Base-by-base conservation (phyloP, 2,329 filamentous ascomycete genomes). In the Nothophoma quercina region DNA sequence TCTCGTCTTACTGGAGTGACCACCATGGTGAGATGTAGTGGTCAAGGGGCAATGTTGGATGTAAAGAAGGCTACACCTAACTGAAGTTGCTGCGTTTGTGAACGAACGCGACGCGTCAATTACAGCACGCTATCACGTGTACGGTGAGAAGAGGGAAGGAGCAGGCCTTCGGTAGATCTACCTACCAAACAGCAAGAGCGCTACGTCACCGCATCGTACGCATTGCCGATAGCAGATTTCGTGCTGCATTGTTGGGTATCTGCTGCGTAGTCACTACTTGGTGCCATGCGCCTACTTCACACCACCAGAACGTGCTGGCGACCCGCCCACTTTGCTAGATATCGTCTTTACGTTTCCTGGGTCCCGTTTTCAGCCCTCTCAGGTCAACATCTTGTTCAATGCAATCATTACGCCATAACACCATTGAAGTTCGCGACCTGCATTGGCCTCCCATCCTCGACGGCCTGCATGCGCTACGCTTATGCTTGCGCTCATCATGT, bases 391-490 rank as follows among this genome's bases (percentile, higher is more conserved):
- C 19, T 32, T 32, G 19, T 39, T 15, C 30, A 47, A 47, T 50
- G 38, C 43, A 43, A 38, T 36, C 35, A 42, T 36, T 53, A 30
- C 43, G 50, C 50, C 50, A 21, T 39, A 53, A 53, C 43, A 43
- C 50, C 50, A 9, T 36, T 18, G 19, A 19, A 23, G 4, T 34
- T 15, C 9, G 12, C 33, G 15, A 16, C 33, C 47, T 43, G 23
- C 36, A 28, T n/a, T 19, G 16, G 33, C 23, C 13, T 23, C 26
- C 23, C 28, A 30, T 33, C 7, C 13, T 10, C 33, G 16, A 16
- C 22, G 16, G 16, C 12, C 7, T 15, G 9, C 36, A 35, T 35
- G 15, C 29, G 29, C 22, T n/a, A 32, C 18, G 4, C 21, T 21
- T 21, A 28, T 23, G 13, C 10, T 41, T n/a, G 21, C 16, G 7